These are phyloP conservation scores for Colletotrichum sp. DNA, from an alignment of 2,329 filamentous ascomycete genomes.

Conservation along the genomic window DNA sequence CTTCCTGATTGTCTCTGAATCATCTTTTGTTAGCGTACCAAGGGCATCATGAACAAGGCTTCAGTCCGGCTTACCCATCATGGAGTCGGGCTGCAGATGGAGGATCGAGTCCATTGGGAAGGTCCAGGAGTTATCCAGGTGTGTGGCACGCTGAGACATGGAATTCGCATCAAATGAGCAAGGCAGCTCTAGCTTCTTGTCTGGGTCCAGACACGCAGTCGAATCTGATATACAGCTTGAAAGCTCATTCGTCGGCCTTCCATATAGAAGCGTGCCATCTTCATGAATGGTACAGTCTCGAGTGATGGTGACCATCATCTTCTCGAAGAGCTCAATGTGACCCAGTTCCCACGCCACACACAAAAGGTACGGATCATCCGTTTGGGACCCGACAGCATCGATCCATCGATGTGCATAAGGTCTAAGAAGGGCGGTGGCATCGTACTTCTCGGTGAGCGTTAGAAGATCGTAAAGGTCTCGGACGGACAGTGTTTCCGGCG, in stretches of 20 bases:
- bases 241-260: neutral
- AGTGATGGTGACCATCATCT: neutral
- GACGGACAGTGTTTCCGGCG: neutral
- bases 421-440: neutral
- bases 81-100: neutral
- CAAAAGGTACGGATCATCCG: neutral
- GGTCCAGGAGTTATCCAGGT: neutral
- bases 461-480: neutral
- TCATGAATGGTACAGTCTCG: neutral
- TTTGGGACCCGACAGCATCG: neutral
- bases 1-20: neutral
- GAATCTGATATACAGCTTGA: neutral
- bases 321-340: neutral
- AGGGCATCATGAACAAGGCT: accelerated
- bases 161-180: neutral
- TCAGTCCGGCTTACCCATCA: neutral
- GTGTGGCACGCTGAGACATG: neutral
- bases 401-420: neutral
- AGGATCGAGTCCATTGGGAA: neutral
- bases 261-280: neutral
- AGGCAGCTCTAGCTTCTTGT: neutral
- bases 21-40: neutral
- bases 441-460: neutral
- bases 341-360: neutral
- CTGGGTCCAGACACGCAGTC: neutral